Conservation (phyloP, 305 asterid genomes). For the Rubia peregrina region DNA sequence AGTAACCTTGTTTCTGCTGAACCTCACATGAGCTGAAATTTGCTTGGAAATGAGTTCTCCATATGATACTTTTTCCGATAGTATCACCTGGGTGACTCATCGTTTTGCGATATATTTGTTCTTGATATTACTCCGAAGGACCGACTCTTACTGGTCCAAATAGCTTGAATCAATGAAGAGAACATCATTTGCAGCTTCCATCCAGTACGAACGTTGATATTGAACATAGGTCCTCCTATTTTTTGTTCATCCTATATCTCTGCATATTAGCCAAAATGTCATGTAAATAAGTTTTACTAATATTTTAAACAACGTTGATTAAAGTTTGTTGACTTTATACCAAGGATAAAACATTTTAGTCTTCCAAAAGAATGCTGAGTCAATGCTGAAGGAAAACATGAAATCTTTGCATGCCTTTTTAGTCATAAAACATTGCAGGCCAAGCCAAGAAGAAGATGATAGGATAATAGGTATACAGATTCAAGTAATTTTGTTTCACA, state of each 20-base stretch:
- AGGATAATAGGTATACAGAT: no score
- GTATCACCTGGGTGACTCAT: neutral
- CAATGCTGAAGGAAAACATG: no score
- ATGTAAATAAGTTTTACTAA: neutral
- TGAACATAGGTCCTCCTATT: neutral
- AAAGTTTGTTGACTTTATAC: no score
- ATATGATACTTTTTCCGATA: neutral
- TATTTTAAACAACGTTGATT: neutral
- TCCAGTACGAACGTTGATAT: neutral
- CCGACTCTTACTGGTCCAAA: conserved; percentile 6
- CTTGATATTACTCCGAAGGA: neutral
- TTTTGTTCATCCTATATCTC: neutral
- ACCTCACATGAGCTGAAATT: neutral
- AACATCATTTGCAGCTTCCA: conserved; percentile 3
- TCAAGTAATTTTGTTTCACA: no score
- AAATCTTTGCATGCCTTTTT: no score
- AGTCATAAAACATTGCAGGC: no score
- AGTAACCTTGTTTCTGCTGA: conserved; percentile 6
- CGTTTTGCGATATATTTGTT: neutral
- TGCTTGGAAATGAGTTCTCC: neutral
- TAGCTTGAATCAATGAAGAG: neutral
- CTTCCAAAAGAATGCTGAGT: no score
- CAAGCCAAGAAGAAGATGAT: no score
- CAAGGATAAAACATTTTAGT: no score
- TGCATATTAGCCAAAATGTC: neutral